Evolutionary conservation across 768 basidiomycete species (phyloP).

Genomic region (Rhodotorula kratochvilovae): DNA sequence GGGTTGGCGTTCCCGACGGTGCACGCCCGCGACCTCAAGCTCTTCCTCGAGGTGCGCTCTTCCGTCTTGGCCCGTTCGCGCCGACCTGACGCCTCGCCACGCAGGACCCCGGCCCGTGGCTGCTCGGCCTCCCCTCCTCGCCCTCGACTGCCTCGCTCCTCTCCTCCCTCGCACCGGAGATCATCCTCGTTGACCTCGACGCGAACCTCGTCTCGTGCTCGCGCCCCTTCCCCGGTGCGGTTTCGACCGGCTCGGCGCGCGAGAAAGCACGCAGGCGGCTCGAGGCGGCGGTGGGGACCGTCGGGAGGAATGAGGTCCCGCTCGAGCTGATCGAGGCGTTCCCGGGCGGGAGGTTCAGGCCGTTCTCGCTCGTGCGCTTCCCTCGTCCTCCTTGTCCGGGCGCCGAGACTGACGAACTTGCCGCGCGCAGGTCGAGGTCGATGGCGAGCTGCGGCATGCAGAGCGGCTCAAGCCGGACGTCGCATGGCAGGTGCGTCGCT

Average conservation of each 20-base stretch:
- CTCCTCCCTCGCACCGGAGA: slow-evolving; percentile 60
- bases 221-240: not conserved
- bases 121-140: slow-evolving; percentile 67
- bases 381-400: no score
- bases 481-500: slow-evolving; percentile 19
- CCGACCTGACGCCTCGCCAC: accelerated
- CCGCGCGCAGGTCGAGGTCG: slow-evolving; percentile 2
- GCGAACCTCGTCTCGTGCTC: slow-evolving; percentile 47
- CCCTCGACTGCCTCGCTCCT: slow-evolving; percentile 77
- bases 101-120: slow-evolving; percentile 87
- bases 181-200: slow-evolving; percentile 81
- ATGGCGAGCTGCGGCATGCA: slow-evolving; percentile 15
- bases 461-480: slow-evolving; percentile 32
- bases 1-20: slow-evolving; percentile 52
- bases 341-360: slow-evolving; percentile 33
- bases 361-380: slow-evolving; percentile 27
- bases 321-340: slow-evolving; percentile 35
- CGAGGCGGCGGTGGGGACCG: slow-evolving; percentile 23
- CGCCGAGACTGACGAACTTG: accelerated
- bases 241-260: slow-evolving; percentile 26
- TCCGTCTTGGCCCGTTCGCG: no score
- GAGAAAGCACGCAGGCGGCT: slow-evolving; percentile 32
- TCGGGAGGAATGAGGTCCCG: not conserved
- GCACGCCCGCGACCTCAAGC: slow-evolving; percentile 82
- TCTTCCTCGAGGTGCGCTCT: slow-evolving; percentile 64